phyloP scores from a whole-genome alignment of 352 stramenopile genomes.

The Lagenidium giganteum region DNA sequence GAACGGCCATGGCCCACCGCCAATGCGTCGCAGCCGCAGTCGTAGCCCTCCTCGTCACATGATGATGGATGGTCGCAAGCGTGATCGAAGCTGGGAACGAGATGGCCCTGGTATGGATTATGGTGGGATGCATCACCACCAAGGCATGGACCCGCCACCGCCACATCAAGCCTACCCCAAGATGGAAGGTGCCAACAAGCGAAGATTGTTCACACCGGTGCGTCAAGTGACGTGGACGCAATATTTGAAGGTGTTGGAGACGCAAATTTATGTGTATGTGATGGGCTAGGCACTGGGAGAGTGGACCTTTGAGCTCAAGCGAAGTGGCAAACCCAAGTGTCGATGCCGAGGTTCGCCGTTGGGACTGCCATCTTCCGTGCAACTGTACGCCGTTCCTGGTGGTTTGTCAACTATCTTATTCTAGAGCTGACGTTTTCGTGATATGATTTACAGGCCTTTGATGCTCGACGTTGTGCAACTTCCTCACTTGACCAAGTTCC shows the following conservation, averaged over 20 bases:
- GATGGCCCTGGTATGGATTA: constrained; percentile 1
- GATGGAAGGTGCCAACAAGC: constrained; percentile 2
- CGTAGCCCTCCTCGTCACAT: constrained; percentile 9
- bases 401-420: neutral
- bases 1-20: neutral
- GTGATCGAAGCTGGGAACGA: constrained; percentile 18
- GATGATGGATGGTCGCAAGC: constrained; percentile 3
- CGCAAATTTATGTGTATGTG: constrained; percentile 14
- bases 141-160: too few species aligned
- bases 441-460: constrained; percentile 31
- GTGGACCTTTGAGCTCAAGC: constrained; percentile 44
- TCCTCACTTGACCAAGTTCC: constrained; percentile 49
- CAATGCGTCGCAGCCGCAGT: constrained; percentile 17
- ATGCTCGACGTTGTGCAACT: constrained; percentile 58
- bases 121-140: constrained; percentile 2
- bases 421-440: constrained; percentile 1
- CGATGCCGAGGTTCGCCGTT: constrained; percentile 35
- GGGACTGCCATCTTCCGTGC: constrained; percentile 15
- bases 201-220: too few species aligned
- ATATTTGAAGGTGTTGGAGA: too few species aligned
- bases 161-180: too few species aligned
- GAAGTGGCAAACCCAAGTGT: constrained; percentile 41
- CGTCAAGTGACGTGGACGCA: neutral
- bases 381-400: constrained; percentile 32
- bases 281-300: constrained; percentile 18